Evolutionary conservation across 305 asterid species (phyloP).

Genomic region (Monarda citriodora): DNA sequence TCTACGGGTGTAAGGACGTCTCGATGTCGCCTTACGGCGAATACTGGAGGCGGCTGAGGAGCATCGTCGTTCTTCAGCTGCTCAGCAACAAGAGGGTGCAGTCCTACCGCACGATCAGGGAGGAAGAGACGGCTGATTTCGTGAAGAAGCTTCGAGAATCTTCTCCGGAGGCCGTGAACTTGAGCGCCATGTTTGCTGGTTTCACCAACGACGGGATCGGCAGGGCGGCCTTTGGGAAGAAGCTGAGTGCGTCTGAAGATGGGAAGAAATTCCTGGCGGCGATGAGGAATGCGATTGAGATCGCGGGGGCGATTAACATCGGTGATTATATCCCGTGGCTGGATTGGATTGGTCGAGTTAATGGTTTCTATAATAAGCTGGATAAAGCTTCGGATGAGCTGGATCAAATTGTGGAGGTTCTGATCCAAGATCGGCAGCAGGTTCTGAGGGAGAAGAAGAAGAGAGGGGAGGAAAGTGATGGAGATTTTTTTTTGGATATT

Average conservation of each 20-base stretch:
- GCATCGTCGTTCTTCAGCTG: constrained; percentile 3
- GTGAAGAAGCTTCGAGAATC: background rate
- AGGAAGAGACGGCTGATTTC: background rate
- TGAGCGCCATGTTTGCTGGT: background rate
- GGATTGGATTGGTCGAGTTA: background rate
- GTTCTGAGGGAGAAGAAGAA: too few species aligned
- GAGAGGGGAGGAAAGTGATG: too few species aligned
- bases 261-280: background rate
- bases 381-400: background rate
- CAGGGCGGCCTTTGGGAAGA: background rate
- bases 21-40: background rate
- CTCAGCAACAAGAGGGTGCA: background rate
- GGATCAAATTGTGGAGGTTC: background rate
- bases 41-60: background rate
- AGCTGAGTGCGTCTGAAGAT: background rate
- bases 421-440: too few species aligned
- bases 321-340: constrained; percentile 1
- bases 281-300: background rate
- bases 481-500: too few species aligned
- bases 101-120: background rate
- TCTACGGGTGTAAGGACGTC: background rate
- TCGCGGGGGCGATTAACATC: background rate
- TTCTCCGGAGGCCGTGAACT: background rate
- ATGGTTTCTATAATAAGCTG: background rate
- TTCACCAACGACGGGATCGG: background rate